Evolutionary conservation across 495 filamentous ascomycete species (phyloP).

Genomic region (Alectoria sarmentosa): DNA sequence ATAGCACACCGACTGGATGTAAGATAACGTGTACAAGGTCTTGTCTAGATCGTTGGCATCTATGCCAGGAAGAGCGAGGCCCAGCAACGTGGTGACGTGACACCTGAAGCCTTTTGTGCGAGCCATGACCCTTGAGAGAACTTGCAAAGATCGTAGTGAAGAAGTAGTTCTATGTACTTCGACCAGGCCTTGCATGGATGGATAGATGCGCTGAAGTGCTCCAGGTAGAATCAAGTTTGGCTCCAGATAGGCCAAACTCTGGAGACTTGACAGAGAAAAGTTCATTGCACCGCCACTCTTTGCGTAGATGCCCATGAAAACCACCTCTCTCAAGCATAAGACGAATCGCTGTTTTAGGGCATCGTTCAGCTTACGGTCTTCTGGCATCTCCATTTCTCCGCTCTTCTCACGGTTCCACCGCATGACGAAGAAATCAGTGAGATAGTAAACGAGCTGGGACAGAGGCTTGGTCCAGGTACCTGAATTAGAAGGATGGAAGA

Average conservation of each 20-base stretch:
- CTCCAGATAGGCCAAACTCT: constrained; percentile 83
- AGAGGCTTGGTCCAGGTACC: constrained; percentile 87
- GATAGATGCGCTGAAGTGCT: constrained; percentile 92
- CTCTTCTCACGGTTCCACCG: constrained; percentile 93
- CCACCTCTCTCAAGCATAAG: constrained; percentile 80
- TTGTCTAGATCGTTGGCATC: constrained; percentile 98
- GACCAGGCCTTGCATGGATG: constrained; percentile 89
- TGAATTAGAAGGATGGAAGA: constrained; percentile 97
- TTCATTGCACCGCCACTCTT: constrained; percentile 89
- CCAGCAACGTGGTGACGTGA: constrained; percentile 86
- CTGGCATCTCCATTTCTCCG: constrained; percentile 79
- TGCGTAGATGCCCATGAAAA: constrained; percentile 96
- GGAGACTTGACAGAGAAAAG: constrained; percentile 82
- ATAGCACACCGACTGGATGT: constrained; percentile 91
- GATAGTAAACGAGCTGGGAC: constrained; percentile 83
- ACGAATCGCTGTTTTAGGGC: constrained; percentile 86
- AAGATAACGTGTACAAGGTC: constrained; percentile 86
- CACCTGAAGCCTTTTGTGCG: constrained; percentile 89
- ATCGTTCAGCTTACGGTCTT: constrained; percentile 69
- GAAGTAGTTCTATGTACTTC: constrained; percentile 97
- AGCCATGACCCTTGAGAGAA: constrained; percentile 81
- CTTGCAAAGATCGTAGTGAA: constrained; percentile 81
- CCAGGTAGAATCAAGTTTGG: constrained; percentile 90
- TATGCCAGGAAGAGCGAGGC: constrained; percentile 87
- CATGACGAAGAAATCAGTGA: constrained; percentile 95